phyloP scores from a whole-genome alignment of 441 rosid species.

The Brassica hybrid region DNA sequence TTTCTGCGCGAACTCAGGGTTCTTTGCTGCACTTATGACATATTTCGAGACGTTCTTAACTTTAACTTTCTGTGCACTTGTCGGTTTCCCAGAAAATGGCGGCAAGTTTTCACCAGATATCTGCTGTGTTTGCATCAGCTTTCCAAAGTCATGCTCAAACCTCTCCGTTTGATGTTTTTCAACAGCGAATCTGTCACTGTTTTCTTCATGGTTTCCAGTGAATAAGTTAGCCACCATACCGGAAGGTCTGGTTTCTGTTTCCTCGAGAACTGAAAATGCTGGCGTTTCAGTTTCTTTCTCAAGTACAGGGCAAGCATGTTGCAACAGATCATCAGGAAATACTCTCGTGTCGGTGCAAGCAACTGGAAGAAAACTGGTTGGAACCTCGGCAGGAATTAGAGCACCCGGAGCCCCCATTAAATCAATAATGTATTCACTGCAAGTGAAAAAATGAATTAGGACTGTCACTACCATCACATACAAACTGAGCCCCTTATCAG shows the following conservation, averaged over 20 bases:
- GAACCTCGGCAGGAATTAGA: constrained; percentile 90
- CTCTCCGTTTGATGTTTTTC: constrained; percentile 60
- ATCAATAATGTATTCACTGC: constrained; percentile 96
- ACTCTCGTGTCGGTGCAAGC: constrained; percentile 57
- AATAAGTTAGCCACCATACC: constrained; percentile 23
- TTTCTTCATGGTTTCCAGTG: constrained; percentile 49
- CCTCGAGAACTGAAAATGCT: constrained; percentile 45
- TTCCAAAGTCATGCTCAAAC: constrained; percentile 75
- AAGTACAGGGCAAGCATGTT: constrained; percentile 44
- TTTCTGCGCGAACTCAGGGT: constrained; percentile 94
- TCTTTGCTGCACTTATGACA: constrained; percentile 89
- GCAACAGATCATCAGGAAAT: constrained; percentile 51
- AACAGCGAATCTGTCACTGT: constrained; percentile 46
- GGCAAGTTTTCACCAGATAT: constrained; percentile 53
- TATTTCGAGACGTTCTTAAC: constrained; percentile 86
- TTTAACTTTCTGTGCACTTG: constrained; percentile 76
- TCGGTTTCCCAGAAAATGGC: constrained; percentile 53
- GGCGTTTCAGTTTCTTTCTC: constrained; percentile 50
- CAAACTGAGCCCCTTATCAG: constrained; percentile 31
- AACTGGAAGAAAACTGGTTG: constrained; percentile 65
- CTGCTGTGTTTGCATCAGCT: constrained; percentile 55
- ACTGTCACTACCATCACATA: constrained; percentile 27
- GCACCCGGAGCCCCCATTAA: constrained; percentile 99
- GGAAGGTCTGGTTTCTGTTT: constrained; percentile 35
- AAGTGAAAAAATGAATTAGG: constrained; percentile 42